phyloP scores from a whole-genome alignment of 2,329 filamentous ascomycete species.

The Fusarium sambucinum region DNA sequence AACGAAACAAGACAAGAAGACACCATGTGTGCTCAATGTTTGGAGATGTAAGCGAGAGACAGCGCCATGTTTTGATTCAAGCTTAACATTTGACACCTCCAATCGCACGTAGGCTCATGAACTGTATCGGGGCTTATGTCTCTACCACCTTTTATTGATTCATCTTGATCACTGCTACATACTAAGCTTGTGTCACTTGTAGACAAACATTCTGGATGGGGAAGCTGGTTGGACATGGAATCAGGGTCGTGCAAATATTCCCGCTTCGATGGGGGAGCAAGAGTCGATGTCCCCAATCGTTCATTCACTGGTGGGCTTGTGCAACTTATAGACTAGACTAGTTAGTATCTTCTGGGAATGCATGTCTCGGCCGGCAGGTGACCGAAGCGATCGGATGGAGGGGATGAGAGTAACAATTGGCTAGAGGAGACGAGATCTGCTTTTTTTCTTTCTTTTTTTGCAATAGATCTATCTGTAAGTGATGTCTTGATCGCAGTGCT shows the following conservation, averaged over 20 bases:
- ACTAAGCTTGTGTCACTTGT: slow-evolving; percentile 1
- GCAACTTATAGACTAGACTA: slow-evolving; percentile 15
- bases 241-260: slow-evolving; percentile 11
- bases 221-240: slow-evolving; percentile 15
- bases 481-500: background rate
- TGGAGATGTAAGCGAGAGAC: slow-evolving; percentile 38
- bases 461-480: background rate
- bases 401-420: slow-evolving; percentile 35
- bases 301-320: slow-evolving; percentile 5
- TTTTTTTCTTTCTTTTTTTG: too few relatives aligned
- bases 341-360: slow-evolving; percentile 18
- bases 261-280: slow-evolving; percentile 5
- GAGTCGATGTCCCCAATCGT: slow-evolving; percentile 19
- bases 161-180: background rate
- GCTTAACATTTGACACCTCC: slow-evolving; percentile 19
- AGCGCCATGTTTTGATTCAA: slow-evolving; percentile 34
- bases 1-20: slow-evolving; percentile 22
- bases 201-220: slow-evolving; percentile 28
- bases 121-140: slow-evolving; percentile 9
- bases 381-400: slow-evolving; percentile 37
- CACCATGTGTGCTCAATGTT: slow-evolving; percentile 19
- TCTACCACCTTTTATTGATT: slow-evolving; percentile 1
- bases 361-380: slow-evolving; percentile 44
- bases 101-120: background rate
- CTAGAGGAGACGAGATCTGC: slow-evolving; percentile 36